A percentile compares a stretch with the other conserved stretches of the same genome.
phyloP scores from a whole-genome alignment of 371 early-diverging fungal genomes.

The Lichtheimia ornata region DNA sequence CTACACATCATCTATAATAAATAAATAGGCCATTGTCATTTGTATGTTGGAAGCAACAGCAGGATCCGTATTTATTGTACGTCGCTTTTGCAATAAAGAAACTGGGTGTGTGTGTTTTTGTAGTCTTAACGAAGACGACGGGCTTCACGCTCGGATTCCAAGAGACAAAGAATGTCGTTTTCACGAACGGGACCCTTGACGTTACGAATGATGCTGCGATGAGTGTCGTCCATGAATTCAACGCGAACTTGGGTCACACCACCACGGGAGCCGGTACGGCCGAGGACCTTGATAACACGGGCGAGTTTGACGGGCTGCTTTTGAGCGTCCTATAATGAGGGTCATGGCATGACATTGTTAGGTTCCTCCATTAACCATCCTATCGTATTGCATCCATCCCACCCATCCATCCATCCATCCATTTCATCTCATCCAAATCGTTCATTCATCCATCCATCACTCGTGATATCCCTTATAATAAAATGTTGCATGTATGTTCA shows the following conservation, averaged over 20 bases:
- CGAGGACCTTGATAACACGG: conserved; percentile 94
- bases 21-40: too few relatives aligned
- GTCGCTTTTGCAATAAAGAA: too few relatives aligned
- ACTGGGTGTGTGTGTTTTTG: too few relatives aligned
- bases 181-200: conserved; percentile 99
- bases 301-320: conserved; percentile 88
- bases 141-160: conserved; percentile 99
- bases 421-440: background rate
- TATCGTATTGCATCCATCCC: background rate
- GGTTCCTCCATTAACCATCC: background rate
- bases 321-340: conserved; percentile 61
- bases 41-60: conserved; percentile 1
- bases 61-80: too few relatives aligned
- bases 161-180: conserved; percentile 93
- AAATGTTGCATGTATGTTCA: background rate
- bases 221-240: conserved; percentile 94
- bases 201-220: conserved; percentile 98
- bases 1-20: background rate
- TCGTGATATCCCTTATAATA: background rate
- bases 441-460: conserved; percentile 9
- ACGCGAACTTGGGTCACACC: conserved; percentile 99
- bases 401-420: conserved; percentile 10
- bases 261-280: conserved; percentile 98
- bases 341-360: background rate
- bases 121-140: conserved; percentile 91